Conservation (phyloP, 257 asterid species). For the Solanum sitiens region DNA sequence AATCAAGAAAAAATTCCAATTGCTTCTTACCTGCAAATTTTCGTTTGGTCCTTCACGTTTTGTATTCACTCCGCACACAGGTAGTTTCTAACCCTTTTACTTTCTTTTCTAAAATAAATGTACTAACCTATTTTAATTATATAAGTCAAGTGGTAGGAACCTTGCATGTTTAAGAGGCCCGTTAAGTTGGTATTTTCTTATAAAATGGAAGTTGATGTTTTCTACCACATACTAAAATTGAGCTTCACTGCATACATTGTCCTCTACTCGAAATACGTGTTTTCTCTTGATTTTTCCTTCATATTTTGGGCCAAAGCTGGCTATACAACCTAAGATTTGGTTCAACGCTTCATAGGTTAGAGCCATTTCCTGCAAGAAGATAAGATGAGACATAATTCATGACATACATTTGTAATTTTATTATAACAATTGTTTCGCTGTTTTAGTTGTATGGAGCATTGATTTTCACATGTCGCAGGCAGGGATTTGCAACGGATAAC, state of each 20-base stretch:
- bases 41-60: too few relatives aligned
- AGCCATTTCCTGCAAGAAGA: background rate
- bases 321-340: background rate
- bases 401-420: background rate
- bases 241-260: background rate
- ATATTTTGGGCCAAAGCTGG: background rate
- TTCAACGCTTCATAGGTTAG: background rate
- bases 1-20: too few relatives aligned
- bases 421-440: slow-evolving; percentile 6
- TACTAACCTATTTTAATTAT: too few relatives aligned
- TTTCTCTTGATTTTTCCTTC: background rate
- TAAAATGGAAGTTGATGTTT: background rate
- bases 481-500: slow-evolving; percentile 91
- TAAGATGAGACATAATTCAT: background rate
- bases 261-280: background rate
- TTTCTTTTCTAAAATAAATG: too few relatives aligned
- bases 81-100: too few relatives aligned
- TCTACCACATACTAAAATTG: background rate
- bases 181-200: background rate
- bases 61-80: too few relatives aligned
- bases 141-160: background rate
- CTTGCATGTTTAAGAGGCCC: background rate
- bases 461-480: slow-evolving; percentile 85
- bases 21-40: too few relatives aligned
- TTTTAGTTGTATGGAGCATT: slow-evolving; percentile 32